Evolutionary conservation across 176 grass and related monocot species (phyloP).

Genomic region (sorghum (Sorghum bicolor)): DNA sequence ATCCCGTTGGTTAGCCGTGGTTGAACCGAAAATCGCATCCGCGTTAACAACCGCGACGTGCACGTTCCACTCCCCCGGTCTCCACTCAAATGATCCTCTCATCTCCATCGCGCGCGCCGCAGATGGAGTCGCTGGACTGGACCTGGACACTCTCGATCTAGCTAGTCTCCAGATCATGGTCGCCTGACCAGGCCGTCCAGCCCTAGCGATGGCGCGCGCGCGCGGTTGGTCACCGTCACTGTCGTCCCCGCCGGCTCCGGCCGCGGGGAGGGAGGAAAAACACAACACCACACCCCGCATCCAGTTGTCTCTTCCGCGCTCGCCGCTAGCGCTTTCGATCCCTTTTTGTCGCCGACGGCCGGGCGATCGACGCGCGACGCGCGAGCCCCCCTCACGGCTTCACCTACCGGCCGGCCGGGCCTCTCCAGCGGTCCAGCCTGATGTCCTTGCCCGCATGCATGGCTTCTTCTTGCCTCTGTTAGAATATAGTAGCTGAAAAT

Average conservation of each 20-base stretch:
- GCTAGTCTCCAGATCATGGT: not conserved
- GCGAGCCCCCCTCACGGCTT: no score
- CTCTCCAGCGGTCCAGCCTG: not conserved
- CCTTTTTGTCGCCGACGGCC: not conserved
- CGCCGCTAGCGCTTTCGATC: conserved; percentile 10
- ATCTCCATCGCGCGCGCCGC: no score
- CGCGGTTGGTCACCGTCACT: not conserved
- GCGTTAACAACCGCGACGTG: not conserved
- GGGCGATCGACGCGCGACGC: not conserved
- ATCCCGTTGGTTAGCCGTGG: not conserved
- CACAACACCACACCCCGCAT: not conserved
- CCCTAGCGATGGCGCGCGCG: not conserved
- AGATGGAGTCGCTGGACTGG: not conserved
- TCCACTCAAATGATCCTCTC: not conserved
- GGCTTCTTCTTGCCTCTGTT: no score
- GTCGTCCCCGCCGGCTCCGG: not conserved
- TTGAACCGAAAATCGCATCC: not conserved
- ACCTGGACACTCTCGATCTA: not conserved
- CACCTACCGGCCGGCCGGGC: conserved; percentile 27
- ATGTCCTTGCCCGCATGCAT: not conserved
- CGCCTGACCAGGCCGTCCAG: no score
- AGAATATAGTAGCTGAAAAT: no score
- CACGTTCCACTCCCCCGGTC: not conserved
- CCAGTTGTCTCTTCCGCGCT: conserved; percentile 7
- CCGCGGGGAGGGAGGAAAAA: not conserved